Percentiles rank a stretch among this genome's conserved stretches.
Conservation (phyloP, 176 grass and related monocot genomes). For the Areca catechu region DNA sequence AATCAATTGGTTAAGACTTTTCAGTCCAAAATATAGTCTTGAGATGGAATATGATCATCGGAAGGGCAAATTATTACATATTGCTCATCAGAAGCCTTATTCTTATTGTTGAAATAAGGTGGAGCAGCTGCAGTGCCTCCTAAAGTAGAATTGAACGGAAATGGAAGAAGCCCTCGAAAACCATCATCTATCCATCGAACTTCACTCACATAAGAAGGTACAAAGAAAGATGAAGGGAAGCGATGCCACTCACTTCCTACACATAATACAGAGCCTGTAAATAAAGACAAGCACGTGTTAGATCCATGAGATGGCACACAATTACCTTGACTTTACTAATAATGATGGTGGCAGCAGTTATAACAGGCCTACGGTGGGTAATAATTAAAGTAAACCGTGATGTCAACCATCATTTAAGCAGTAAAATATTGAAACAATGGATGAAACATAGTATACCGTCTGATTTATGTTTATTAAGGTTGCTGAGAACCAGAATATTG, state of each 20-base stretch:
- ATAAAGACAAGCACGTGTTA: conserved; percentile 3
- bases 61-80: conserved; percentile 45
- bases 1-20: background rate
- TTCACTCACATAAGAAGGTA: conserved; percentile 78
- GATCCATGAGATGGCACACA: too few species aligned
- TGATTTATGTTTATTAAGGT: too few species aligned
- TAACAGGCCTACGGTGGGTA: too few species aligned
- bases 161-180: conserved; percentile 81
- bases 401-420: too few species aligned
- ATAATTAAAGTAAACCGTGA: too few species aligned
- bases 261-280: conserved; percentile 62
- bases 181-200: conserved; percentile 95
- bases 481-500: too few species aligned
- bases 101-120: conserved; percentile 77
- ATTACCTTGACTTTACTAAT: too few species aligned
- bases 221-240: conserved; percentile 86
- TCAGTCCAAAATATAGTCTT: background rate
- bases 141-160: conserved; percentile 87
- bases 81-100: conserved; percentile 76
- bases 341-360: too few species aligned
- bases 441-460: too few species aligned
- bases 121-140: conserved; percentile 82
- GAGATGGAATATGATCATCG: background rate
- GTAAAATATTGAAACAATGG: too few species aligned
- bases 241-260: conserved; percentile 96